Percentiles rank a stretch among this genome's conserved stretches.
Conservation (phyloP, 495 filamentous ascomycete species). For the Aspergillus cristatus region DNA sequence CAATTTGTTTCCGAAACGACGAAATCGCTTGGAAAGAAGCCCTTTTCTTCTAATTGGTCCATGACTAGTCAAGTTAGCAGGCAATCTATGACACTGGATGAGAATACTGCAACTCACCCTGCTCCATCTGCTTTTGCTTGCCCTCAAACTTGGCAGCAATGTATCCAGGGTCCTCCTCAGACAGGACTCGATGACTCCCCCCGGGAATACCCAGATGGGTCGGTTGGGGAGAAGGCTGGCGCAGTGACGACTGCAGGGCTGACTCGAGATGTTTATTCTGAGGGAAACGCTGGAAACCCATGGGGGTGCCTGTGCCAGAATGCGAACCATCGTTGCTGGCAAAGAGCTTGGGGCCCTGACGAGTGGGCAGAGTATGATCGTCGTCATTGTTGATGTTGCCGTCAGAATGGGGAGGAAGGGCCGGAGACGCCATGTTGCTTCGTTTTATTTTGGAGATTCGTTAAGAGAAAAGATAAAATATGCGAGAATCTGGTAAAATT, state of each 20-base stretch:
- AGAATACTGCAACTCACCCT: conserved; percentile 59
- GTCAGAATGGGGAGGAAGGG: conserved; percentile 23
- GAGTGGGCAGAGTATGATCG: conserved; percentile 21
- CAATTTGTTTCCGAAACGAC: conserved; percentile 78
- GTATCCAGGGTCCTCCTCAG: conserved; percentile 89
- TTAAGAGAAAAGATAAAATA: background rate
- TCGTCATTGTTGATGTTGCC: conserved; percentile 18
- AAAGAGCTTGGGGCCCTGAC: conserved; percentile 28
- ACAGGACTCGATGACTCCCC: conserved; percentile 56
- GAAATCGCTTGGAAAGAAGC: conserved; percentile 79
- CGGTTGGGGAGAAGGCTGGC: conserved; percentile 81
- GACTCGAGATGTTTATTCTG: conserved; percentile 55
- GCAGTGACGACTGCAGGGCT: conserved; percentile 46
- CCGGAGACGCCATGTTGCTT: conserved; percentile 28
- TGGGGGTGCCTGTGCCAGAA: conserved; percentile 36
- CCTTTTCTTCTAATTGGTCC: conserved; percentile 64
- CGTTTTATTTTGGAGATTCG: background rate
- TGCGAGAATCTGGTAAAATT: too few species aligned
- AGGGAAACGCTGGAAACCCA: conserved; percentile 39
- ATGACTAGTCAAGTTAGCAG: conserved; percentile 41
- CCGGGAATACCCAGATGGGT: conserved; percentile 77
- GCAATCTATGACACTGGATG: conserved; percentile 1
- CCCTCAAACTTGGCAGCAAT: conserved; percentile 92
- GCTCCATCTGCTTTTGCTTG: conserved; percentile 86
- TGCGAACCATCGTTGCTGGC: conserved; percentile 24